phyloP scores from a whole-genome alignment of 345 rosid species.

The Draba incana region DNA sequence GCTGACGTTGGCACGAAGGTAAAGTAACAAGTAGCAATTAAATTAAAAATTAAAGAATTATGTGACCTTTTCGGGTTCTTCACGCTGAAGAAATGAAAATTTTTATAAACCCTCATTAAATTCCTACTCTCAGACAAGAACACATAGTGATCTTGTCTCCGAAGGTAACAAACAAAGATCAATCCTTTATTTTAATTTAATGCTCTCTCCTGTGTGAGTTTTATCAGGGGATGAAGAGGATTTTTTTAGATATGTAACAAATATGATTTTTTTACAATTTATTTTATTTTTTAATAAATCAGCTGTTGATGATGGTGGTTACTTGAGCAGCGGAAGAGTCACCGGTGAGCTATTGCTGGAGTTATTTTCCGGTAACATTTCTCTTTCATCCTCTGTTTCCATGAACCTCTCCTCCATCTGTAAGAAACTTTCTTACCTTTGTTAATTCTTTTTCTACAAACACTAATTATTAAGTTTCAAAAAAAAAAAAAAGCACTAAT shows the following conservation, averaged over 20 bases:
- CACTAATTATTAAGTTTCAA: neutral
- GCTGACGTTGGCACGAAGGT: no score
- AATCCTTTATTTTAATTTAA: neutral
- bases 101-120: neutral
- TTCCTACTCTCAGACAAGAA: neutral
- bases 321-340: constrained; percentile 25
- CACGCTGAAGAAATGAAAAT: constrained; percentile 18
- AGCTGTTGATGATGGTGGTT: constrained; percentile 1
- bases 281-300: constrained; percentile 11
- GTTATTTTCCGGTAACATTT: constrained; percentile 1
- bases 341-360: constrained; percentile 13
- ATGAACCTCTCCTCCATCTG: constrained; percentile 10
- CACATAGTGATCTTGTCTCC: constrained; percentile 15
- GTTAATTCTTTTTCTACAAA: neutral
- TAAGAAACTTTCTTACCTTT: constrained; percentile 23
- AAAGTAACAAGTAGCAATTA: constrained; percentile 6
- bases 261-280: neutral
- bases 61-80: constrained; percentile 14
- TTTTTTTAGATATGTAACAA: constrained; percentile 5
- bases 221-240: no score
- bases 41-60: neutral
- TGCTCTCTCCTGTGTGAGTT: neutral
- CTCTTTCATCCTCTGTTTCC: constrained; percentile 9
- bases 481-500: no score
- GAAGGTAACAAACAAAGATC: constrained; percentile 13